Percentiles rank a stretch among this genome's conserved stretches.
These are phyloP conservation scores for Clausena lansium DNA, from an alignment of 345 rosid species.

Conservation along the genomic window DNA sequence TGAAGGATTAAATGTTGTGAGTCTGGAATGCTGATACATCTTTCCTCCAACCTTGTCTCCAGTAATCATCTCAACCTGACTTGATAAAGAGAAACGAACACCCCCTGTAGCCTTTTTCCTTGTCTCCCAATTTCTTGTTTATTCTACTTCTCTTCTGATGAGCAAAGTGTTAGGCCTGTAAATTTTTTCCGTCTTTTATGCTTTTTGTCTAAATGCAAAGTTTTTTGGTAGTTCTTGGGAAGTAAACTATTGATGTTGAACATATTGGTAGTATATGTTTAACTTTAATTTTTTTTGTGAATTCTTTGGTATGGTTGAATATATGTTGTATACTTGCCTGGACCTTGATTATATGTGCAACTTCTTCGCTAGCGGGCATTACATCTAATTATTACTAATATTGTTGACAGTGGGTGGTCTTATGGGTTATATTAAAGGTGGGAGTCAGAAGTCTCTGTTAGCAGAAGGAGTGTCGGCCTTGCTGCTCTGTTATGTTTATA, in stretches of 20 bases:
- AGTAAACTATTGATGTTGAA: not conserved
- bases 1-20: not conserved
- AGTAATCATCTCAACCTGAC: not conserved
- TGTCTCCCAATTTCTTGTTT: not conserved
- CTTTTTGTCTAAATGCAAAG: not conserved
- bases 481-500: slow-evolving; percentile 59
- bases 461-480: slow-evolving; percentile 83
- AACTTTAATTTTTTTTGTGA: not conserved
- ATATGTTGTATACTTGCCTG: not conserved
- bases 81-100: not conserved
- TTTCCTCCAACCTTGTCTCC: not conserved
- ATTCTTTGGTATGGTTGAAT: not conserved
- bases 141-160: not conserved
- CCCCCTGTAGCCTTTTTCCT: not conserved
- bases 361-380: not conserved
- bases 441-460: slow-evolving; percentile 78
- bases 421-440: slow-evolving; percentile 82
- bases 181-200: not conserved
- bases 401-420: slow-evolving; percentile 67
- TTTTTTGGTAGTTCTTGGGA: not conserved
- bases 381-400: not conserved
- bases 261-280: not conserved
- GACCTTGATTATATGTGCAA: not conserved
- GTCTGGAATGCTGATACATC: not conserved
- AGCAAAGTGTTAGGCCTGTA: not conserved